Base-by-base conservation (phyloP, 257 asterid species). In the Jacaranda mimosifolia region DNA sequence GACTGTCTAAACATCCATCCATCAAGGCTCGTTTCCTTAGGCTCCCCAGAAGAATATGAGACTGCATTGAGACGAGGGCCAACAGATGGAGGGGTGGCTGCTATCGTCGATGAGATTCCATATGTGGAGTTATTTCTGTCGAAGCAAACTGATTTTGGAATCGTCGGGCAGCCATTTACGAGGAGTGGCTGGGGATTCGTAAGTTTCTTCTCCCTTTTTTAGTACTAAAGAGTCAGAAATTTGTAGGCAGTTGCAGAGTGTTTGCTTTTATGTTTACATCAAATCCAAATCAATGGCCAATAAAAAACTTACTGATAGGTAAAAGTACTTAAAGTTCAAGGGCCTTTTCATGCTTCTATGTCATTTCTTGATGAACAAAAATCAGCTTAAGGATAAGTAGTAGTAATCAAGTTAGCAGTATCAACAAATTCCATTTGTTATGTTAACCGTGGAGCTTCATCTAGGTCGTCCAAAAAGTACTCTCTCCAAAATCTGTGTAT, bases 161-260 rank as follows among this genome's bases (percentile, higher is more conserved):
- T 85, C 69, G 83, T 85, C 8, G 92, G 97, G 43, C 89, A 78
- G 76, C 89, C 88, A 63, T 89, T 87, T 81, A 87, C 91, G 48
- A 86, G 71, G 83, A 83, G 89, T 17, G 90, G 92, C 5, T 91
- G 97, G 97, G 97, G 94, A 62, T 91, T 91, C 26, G 97, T 91
- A 77, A 87, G 97, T 83, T 73, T 18, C 15, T n/a, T 43, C 18
- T 15, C 51, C 10, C 18, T 46, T 19, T 5, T 45, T 15, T 40
- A 26, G 48, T 69, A 7, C 26, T 42, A 4, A 39, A 3, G 46
- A 42, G 32, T 38, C 32, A 26, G 32, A 26, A 26, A 2, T 26
- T 26, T 26, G 32, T 26, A 26, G 32, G 32, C 32, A 26, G 32
- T 26, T 26, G 32, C 32, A 26, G 32, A 26, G 32, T 26, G 32